Evolutionary conservation across 441 rosid species (phyloP), one percentile per base, ranked within the genome.

Genomic region (Pelargonium myrrhifolium): DNA sequence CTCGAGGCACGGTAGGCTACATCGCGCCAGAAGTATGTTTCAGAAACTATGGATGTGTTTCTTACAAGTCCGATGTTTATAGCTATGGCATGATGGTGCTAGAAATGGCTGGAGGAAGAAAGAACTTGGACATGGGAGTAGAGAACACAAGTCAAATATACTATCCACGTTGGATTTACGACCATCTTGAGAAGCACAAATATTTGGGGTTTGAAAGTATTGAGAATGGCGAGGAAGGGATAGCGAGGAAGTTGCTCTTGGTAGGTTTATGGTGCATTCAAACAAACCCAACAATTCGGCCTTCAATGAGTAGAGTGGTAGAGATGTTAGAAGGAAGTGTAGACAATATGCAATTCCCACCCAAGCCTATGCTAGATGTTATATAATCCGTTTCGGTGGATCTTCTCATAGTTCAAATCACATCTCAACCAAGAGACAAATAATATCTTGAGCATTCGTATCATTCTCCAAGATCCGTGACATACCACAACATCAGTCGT

Each of bases 61-160:
- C 77, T 3, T 15, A 5, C 20, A 65, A 74, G 28, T 37, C 73
- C 0, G 77, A 74, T 39, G 61, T 74, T 61, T 65, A 74, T 1
- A 62, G 68, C n/a, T 74, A 45, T 2, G 77, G 73, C 6, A 74
- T 74, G 78, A 7, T 75, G 62, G 31, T 75, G 18, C 12, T 75
- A 24, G 68, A 70, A 28, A 42, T 75, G 74, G 71, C 40, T 0
- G 66, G 78, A 10, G 40, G 63, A 18, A 71, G 72, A 49, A 68
- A 18, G 59, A 75, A 75, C 28, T 31, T 55, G 24, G 35, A 49
- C 10, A 5, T 21, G 43, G 5, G 0, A 11, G 72, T 17, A 7
- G 22, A 21, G 12, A 22, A 62, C 12, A 64, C 69, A 9, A 71
- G 72, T 62, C 62, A 67, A 31, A 61, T 61, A 6, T 71, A 71